Base-by-base conservation (phyloP, 306 rosid genomes). In the Purshia tridentata region DNA sequence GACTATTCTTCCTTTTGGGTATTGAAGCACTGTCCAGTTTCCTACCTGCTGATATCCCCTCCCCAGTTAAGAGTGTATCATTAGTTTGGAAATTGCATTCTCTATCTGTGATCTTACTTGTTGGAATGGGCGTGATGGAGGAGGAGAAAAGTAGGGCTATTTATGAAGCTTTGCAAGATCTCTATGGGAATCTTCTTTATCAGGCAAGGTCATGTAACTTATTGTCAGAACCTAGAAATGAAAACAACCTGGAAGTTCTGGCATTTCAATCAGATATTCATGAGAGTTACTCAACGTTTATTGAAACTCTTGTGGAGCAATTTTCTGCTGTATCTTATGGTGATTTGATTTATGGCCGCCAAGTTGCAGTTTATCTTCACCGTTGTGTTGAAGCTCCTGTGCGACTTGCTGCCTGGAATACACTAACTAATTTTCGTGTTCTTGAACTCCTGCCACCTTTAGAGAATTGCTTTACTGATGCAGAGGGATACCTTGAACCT, bases 21-120 rank as follows among this genome's bases (percentile, higher is more conserved):
- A 67, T 91, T 73, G 98, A 94, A 86, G 87, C 88, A 69, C 57
- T 94, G 85, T 84, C 92, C 76, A 84, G 64, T 80, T 88, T 78
- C 74, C 86, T 84, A 80, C 85, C 84, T 20, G 47, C 52, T 70
- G 82, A 46, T 62, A 67, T 80, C 70, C 83, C 80, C 77, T 91
- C 97, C 80, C 94, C 92, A 52, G 72, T 94, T 83, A 90, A 73
- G 66, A 73, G 76, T 41, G 92, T 89, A 59, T 84, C 98, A 0
- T 76, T 91, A 80, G 91, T 89, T 15, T 94, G 98, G 98, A 94
- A 94, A 82, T 79, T 94, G 20, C 98, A 91, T 79, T 86, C 96
- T 44, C 82, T 94, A 64, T 91, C 98, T 74, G 88, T 91, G 77
- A 81, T 84, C 80, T 88, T 94, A 80, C 90, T 94, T 65, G 78